Evolutionary conservation across 768 basidiomycete genomes (phyloP).

Genomic region (Macrolepiota dolichaula): DNA sequence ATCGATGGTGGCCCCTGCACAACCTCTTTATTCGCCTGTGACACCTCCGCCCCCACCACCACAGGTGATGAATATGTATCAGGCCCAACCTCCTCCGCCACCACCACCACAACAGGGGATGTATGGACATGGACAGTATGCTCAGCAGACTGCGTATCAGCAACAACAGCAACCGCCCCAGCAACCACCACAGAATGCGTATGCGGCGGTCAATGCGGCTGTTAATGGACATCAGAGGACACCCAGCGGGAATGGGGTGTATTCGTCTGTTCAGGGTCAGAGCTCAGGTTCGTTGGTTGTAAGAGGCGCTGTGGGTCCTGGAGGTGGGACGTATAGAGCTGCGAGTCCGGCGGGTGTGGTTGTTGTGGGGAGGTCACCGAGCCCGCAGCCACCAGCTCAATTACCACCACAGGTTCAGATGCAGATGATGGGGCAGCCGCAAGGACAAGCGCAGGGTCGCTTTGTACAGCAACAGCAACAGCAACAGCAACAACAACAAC

Average conservation of each 20-base stretch:
- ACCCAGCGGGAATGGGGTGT: conserved; percentile 7
- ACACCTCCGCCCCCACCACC: conserved; percentile 31
- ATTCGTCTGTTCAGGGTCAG: conserved; percentile 28
- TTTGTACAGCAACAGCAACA: conserved; percentile 12
- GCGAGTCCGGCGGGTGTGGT: conserved; percentile 22
- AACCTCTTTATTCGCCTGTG: conserved; percentile 27
- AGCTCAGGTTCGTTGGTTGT: conserved; percentile 15
- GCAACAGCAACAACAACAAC: conserved; percentile 16
- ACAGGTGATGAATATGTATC: conserved; percentile 27
- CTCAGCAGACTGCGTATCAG: conserved; percentile 21
- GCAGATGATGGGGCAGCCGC: neutral
- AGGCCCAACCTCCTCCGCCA: conserved; percentile 25
- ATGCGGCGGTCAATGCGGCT: conserved; percentile 8
- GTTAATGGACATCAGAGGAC: neutral
- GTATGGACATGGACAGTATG: conserved; percentile 18
- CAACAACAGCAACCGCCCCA: conserved; percentile 26
- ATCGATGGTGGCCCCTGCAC: conserved; percentile 25
- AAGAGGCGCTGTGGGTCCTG: neutral
- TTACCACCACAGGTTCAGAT: conserved; percentile 17
- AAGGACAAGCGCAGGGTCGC: neutral
- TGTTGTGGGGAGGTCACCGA: conserved; percentile 35
- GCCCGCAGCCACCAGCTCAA: conserved; percentile 1
- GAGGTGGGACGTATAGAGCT: conserved; percentile 3
- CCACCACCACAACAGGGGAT: conserved; percentile 22
- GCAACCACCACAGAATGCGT: conserved; percentile 17